A percentile compares a stretch with the other conserved stretches of the same genome.
Conservation (phyloP, 139 green algal species). For the Coccomyxa sp. region DNA sequence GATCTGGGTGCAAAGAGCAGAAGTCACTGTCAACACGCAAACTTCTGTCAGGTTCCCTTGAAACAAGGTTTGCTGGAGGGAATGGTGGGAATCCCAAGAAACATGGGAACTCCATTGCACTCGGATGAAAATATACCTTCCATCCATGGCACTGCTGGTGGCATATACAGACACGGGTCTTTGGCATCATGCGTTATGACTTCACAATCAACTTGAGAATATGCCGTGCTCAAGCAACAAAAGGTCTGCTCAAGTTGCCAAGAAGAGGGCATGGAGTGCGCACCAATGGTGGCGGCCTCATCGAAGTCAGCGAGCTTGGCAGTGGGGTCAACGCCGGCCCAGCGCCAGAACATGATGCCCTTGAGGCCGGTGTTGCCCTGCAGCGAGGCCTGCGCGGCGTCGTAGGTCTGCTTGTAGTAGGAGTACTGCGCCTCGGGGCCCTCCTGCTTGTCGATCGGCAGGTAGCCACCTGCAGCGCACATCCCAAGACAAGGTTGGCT, state of each 20-base stretch:
- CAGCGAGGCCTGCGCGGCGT: neutral
- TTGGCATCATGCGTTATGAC: neutral
- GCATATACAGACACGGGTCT: neutral
- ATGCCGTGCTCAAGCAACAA: neutral
- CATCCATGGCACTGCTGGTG: too few relatives aligned
- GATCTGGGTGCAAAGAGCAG: neutral
- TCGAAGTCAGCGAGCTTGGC: neutral
- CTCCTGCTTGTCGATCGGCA: neutral
- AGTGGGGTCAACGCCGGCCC: neutral
- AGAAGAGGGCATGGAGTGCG: neutral
- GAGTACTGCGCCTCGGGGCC: neutral
- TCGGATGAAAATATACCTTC: neutral
- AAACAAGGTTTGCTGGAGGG: neutral
- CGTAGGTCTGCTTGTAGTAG: constrained; percentile 4
- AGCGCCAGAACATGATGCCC: constrained; percentile 11
- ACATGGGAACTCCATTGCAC: neutral
- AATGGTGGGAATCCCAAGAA: neutral
- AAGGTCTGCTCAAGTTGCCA: neutral
- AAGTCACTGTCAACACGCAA: neutral
- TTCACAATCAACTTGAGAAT: neutral
- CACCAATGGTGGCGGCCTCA: neutral
- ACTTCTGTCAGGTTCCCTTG: neutral
- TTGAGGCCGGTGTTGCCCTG: neutral
- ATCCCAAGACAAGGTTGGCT: too few relatives aligned
- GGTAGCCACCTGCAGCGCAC: neutral